Evolutionary conservation across 495 filamentous ascomycete species (phyloP).

Genomic region (Bacidia rubella): DNA sequence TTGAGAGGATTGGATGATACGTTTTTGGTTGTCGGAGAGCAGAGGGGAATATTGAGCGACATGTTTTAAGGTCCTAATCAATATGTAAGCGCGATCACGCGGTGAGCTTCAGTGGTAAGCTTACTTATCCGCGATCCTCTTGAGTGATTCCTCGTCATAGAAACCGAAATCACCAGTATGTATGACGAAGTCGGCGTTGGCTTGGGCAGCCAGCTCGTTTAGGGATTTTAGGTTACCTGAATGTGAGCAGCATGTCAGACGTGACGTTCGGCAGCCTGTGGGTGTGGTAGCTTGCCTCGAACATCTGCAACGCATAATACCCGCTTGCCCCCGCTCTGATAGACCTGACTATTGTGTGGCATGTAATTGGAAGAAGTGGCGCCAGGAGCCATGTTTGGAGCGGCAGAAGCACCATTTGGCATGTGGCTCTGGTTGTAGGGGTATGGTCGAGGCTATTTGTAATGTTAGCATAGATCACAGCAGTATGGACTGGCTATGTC

Average conservation of each 20-base stretch:
- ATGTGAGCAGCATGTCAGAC: constrained; percentile 14
- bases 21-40: constrained; percentile 76
- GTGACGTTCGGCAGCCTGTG: not conserved
- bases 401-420: constrained; percentile 17
- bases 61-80: constrained; percentile 79
- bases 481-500: not conserved
- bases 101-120: constrained; percentile 25
- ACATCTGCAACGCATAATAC: constrained; percentile 96
- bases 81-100: constrained; percentile 19
- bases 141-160: constrained; percentile 90
- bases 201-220: constrained; percentile 88
- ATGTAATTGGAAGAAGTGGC: constrained; percentile 31
- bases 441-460: constrained; percentile 14
- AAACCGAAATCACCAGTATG: constrained; percentile 99
- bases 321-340: constrained; percentile 72
- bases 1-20: constrained; percentile 56
- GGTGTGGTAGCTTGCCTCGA: constrained; percentile 50
- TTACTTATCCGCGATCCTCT: constrained; percentile 98
- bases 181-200: constrained; percentile 88
- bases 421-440: constrained; percentile 17
- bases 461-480: not conserved
- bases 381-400: constrained; percentile 24
- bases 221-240: constrained; percentile 87
- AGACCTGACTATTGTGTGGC: constrained; percentile 57
- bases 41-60: constrained; percentile 97